These are phyloP conservation scores for Opeltia flavorubescens DNA, from an alignment of 495 filamentous ascomycete species.

Conservation along the genomic window DNA sequence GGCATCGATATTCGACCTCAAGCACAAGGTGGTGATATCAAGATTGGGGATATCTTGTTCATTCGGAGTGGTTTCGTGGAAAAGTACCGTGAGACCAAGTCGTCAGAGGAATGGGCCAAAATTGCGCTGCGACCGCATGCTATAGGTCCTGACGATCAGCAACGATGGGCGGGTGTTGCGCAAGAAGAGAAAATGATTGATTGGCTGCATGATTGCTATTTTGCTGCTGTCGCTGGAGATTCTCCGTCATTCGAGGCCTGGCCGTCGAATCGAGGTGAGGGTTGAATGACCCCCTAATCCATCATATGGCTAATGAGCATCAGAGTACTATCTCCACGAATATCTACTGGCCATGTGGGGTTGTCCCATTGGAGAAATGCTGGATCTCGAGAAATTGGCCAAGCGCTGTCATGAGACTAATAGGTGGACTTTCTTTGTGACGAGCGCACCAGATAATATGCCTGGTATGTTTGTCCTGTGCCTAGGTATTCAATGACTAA, in stretches of 20 bases:
- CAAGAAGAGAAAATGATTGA: constrained; percentile 37
- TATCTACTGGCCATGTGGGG: constrained; percentile 53
- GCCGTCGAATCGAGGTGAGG: constrained; percentile 30
- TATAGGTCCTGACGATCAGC: constrained; percentile 25
- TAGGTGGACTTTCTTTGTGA: constrained; percentile 56
- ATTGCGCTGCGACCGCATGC: constrained; percentile 12
- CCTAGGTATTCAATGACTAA: background rate
- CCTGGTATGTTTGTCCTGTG: constrained; percentile 33
- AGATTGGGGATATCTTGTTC: constrained; percentile 52
- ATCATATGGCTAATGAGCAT: background rate
- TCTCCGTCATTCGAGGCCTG: constrained; percentile 48
- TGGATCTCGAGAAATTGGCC: constrained; percentile 39
- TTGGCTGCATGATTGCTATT: constrained; percentile 48
- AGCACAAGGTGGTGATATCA: constrained; percentile 44
- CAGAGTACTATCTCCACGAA: constrained; percentile 38
- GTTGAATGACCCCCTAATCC: background rate
- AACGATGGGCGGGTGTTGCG: constrained; percentile 40
- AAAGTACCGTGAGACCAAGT: constrained; percentile 29
- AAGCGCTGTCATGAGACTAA: constrained; percentile 32
- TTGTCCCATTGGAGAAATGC: constrained; percentile 45
- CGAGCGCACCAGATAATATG: constrained; percentile 31
- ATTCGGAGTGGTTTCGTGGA: constrained; percentile 53
- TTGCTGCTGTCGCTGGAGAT: constrained; percentile 40
- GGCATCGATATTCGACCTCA: constrained; percentile 38
- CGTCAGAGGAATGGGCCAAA: constrained; percentile 25